Base-by-base conservation (phyloP, 495 filamentous ascomycete genomes). In the Penicilliopsis zonata region DNA sequence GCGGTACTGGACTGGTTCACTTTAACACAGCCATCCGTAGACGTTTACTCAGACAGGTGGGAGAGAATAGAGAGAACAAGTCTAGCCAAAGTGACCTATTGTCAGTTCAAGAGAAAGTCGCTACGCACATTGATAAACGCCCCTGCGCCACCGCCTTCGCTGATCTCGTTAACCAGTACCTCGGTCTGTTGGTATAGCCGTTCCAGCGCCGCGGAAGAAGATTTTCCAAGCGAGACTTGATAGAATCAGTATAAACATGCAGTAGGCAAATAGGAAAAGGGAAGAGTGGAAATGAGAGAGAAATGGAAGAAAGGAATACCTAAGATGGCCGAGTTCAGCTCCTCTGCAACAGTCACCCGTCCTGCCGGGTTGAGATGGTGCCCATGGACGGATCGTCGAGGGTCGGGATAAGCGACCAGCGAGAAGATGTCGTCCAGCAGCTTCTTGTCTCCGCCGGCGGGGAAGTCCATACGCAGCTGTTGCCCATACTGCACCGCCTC, bases 281-380 rank as follows among this genome's bases (percentile, higher is more conserved):
- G 20, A 26, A 29, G 27, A 18, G 16, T 34, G 31, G 13, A 33
- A 25, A 30, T 30, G 13, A 18, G 17, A 26, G 35, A 20, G 21
- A 14, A 12, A 12, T 12, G 12, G 18, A 18, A 38, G 18, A 14
- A 34, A 13, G 33, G 63, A 71, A 45, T 69, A 95, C 88, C 80
- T 32, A 98, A 55, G 40, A 98, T 94, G 22, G 85, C 90, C 38
- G 83, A 82, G 52, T 96, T 96, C 40, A 99, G 58, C 58, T 93
- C 87, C 59, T 99, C 90, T 13, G 86, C 86, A 29, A 96, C 84
- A 29, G 74, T 69, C 19, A 80, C 74, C 33, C 90, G 63, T 2
- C 82, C 84, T 9, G 67, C 69, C 9, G 69, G 68, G 46, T 94
- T 84, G 34, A 96, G 57, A 43, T 94, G 59, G 49, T 79, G 79